Conservation (phyloP, 2,329 filamentous ascomycete genomes). For the Metarhizium album region DNA sequence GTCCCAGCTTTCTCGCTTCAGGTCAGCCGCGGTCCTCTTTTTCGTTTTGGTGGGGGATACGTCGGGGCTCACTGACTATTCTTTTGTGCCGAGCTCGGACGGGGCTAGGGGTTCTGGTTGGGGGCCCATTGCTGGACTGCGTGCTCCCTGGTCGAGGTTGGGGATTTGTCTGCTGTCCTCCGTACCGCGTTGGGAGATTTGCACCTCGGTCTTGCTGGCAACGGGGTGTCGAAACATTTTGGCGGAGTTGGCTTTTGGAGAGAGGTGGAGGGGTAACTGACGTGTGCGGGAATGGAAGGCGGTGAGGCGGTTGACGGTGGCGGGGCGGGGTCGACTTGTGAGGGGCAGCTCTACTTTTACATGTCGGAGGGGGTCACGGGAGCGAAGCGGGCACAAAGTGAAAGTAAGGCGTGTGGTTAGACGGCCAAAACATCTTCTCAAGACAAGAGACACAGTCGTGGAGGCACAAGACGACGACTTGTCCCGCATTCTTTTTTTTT, state of each 20-base stretch:
- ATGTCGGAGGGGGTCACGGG: background rate
- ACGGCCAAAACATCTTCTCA: too few species aligned
- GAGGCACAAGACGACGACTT: background rate
- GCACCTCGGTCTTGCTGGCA: too few species aligned
- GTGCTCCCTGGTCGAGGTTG: too few species aligned
- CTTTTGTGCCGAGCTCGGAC: slow-evolving; percentile 73
- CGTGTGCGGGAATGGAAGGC: background rate
- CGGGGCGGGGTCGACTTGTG: too few species aligned
- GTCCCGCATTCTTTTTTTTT: background rate
- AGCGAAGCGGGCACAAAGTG: too few species aligned
- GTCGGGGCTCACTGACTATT: slow-evolving; percentile 45
- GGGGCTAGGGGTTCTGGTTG: slow-evolving; percentile 51
- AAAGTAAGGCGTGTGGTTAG: too few species aligned
- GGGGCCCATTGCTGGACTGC: slow-evolving; percentile 13
- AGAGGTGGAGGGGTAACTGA: background rate
- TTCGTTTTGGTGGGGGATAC: background rate
- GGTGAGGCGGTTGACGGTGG: background rate
- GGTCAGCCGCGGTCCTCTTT: background rate
- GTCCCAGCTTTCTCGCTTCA: slow-evolving; percentile 53
- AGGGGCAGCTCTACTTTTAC: background rate
- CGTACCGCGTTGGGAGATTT: background rate
- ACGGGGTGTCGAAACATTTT: too few species aligned
- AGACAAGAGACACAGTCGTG: too few species aligned
- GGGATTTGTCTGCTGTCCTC: background rate
- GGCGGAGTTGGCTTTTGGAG: background rate